Evolutionary conservation across 2,329 filamentous ascomycete genomes (phyloP).

Genomic region (Fusarium udum): DNA sequence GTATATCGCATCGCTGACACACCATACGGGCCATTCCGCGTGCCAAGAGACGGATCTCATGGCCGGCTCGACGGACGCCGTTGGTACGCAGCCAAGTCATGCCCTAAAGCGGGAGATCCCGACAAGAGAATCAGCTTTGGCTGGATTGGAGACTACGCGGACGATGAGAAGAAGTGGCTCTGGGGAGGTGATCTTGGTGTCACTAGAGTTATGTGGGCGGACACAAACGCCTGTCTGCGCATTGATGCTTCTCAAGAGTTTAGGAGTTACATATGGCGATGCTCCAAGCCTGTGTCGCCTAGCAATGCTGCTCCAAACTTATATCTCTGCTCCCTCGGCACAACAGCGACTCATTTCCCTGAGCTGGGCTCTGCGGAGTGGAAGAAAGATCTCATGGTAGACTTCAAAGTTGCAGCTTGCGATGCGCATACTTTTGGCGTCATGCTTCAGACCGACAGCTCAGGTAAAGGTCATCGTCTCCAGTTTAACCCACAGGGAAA

Average conservation of each 20-base stretch:
- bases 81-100: slow-evolving; percentile 52
- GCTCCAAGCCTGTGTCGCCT: slow-evolving; percentile 30
- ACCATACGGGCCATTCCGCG: slow-evolving; percentile 48
- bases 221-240: slow-evolving; percentile 39
- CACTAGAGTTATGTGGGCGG: slow-evolving; percentile 46
- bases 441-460: slow-evolving; percentile 42
- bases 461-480: slow-evolving; percentile 42
- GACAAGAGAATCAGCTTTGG: slow-evolving; percentile 47
- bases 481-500: slow-evolving; percentile 36
- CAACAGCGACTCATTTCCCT: slow-evolving; percentile 40
- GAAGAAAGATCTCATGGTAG: slow-evolving; percentile 34
- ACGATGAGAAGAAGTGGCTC: slow-evolving; percentile 49
- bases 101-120: slow-evolving; percentile 43
- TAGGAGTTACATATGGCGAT: slow-evolving; percentile 27
- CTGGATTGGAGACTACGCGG: slow-evolving; percentile 48
- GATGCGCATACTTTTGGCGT: slow-evolving; percentile 45
- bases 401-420: slow-evolving; percentile 38
- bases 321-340: slow-evolving; percentile 41
- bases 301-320: slow-evolving; percentile 38
- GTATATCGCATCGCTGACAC: slow-evolving; percentile 49
- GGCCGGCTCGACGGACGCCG: slow-evolving; percentile 49
- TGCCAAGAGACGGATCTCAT: slow-evolving; percentile 47
- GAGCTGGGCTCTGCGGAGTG: slow-evolving; percentile 32
- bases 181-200: slow-evolving; percentile 50
- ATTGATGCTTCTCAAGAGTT: slow-evolving; percentile 40